Evolutionary conservation across 2,329 filamentous ascomycete species (phyloP), one percentile per base, ranked within the genome.

Genomic region (Tympanopsis confertula): DNA sequence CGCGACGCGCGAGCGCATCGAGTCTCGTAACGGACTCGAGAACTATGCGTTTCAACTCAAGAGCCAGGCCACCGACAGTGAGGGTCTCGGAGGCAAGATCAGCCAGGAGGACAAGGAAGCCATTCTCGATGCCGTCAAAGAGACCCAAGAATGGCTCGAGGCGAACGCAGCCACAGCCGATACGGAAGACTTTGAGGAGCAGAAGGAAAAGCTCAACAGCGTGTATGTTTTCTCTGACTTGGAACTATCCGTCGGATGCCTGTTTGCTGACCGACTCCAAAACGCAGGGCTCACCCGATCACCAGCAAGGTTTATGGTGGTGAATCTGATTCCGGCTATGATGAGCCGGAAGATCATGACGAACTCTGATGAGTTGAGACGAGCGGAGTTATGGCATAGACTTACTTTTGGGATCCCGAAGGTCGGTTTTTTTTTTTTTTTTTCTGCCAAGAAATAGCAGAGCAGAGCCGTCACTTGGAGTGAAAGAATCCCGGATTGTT

Each of bases 81-180:
- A 83, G 44, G 81, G 81, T 52, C 77, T 86, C 42, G 80, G 81
- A 56, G 79, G 80, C 57, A 82, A 84, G 74, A 78, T 85, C 50
- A 78, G 83, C 43, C 79, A 84, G 40, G 80, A 85, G 44, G 81
- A 86, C 64, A 85, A 85, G 74, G 79, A 85, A 59, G 73, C 77
- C 46, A 68, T 86, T 45, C 58, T 81, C 47, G 78, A 83, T 50
- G 81, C 81, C 41, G 69, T 86, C 62, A 85, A 85, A 72, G 80
- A 85, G 59, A 66, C 77, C 43, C 71, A 72, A 49, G 79, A 84
- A 54, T 86, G 80, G 80, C 69, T 86, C 36, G 78, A 82, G 49
- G 77, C 81, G 65, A 82, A 83, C 59, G 76, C 66, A 41, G 66
- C 70, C 45, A 71, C 70, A 24, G 80, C 80, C 37, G 72, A 65